Percentiles rank a stretch among this genome's conserved stretches.
phyloP scores from a whole-genome alignment of 305 asterid species.

The Coffea humblotiana region DNA sequence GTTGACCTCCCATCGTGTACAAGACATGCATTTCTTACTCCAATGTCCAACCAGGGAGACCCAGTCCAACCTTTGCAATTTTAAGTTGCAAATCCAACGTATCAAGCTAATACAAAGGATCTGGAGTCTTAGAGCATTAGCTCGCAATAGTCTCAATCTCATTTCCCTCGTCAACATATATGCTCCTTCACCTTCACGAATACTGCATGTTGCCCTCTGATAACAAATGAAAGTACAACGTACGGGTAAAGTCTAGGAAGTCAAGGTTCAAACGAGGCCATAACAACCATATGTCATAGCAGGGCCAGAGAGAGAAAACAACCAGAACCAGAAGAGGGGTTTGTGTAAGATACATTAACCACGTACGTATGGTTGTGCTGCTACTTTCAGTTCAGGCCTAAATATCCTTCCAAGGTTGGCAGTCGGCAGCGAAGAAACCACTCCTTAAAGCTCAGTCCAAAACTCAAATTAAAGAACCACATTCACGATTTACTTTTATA shows the following conservation, averaged over 20 bases:
- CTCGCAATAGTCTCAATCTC: neutral
- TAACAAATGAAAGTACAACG: too few species aligned
- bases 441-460: neutral
- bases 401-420: conserved; percentile 22
- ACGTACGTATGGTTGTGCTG: neutral
- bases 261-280: too few species aligned
- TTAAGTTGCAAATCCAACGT: neutral
- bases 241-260: too few species aligned
- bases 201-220: neutral
- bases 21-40: neutral
- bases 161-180: neutral
- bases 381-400: neutral
- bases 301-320: too few species aligned
- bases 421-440: conserved; percentile 16
- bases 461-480: neutral
- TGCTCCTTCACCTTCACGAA: neutral
- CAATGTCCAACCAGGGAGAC: neutral
- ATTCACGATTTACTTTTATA: neutral
- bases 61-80: neutral
- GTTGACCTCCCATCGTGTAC: too few species aligned
- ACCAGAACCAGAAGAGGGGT: neutral
- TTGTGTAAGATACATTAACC: neutral
- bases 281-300: too few species aligned
- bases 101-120: neutral
- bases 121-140: neutral